Conservation (phyloP, 495 filamentous ascomycete genomes). For the Trichoderma erinaceum region DNA sequence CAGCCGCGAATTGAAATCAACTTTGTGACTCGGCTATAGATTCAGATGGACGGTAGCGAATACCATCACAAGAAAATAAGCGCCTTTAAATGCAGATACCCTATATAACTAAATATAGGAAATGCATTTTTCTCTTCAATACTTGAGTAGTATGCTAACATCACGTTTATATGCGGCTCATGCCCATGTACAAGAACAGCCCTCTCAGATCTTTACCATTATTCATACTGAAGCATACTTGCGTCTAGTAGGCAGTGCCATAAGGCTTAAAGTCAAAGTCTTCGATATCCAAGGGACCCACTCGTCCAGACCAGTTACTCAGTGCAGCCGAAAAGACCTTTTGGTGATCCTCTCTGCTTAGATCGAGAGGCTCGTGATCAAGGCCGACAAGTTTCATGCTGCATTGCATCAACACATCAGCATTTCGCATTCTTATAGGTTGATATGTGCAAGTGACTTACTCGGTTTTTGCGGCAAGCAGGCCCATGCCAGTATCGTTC, state of each 20-base stretch:
- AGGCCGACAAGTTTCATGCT: constrained; percentile 45
- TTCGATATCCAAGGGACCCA: constrained; percentile 22
- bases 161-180: too few relatives aligned
- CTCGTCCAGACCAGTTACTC: constrained; percentile 18
- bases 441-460: neutral
- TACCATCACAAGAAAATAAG: too few relatives aligned
- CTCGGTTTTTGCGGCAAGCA: neutral
- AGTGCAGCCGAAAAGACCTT: constrained; percentile 24
- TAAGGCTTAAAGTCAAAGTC: constrained; percentile 19
- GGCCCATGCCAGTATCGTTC: neutral
- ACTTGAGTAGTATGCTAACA: too few relatives aligned
- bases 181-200: too few relatives aligned
- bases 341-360: constrained; percentile 38
- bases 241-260: constrained; percentile 17
- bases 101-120: too few relatives aligned
- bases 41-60: too few relatives aligned
- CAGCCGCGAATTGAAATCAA: too few relatives aligned
- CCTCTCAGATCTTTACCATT: too few relatives aligned
- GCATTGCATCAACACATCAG: neutral
- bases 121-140: too few relatives aligned
- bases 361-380: constrained; percentile 47
- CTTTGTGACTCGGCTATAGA: too few relatives aligned
- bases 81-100: too few relatives aligned
- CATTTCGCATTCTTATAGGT: neutral
- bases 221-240: neutral